A percentile compares a stretch with the other conserved stretches of the same genome.
Conservation (phyloP, 768 basidiomycete species). For the Termitomyces sp. region DNA sequence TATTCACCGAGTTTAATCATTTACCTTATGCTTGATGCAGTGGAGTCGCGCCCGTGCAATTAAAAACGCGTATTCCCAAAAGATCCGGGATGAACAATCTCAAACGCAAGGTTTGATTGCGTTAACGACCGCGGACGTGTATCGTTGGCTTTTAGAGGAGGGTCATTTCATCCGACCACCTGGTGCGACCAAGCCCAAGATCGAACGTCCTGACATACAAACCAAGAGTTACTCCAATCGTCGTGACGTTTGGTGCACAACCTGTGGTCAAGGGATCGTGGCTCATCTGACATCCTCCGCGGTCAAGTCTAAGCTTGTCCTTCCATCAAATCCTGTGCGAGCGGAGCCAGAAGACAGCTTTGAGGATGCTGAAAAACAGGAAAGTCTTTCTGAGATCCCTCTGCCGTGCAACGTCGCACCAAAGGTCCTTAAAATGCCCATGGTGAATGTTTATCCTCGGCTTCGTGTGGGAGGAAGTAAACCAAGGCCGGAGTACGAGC, state of each 20-base stretch:
- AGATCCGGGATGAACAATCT: constrained; percentile 10
- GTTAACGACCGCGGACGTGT: constrained; percentile 42
- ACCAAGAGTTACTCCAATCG: neutral
- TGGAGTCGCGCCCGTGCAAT: constrained; percentile 46
- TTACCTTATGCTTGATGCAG: constrained; percentile 20
- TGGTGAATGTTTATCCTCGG: constrained; percentile 20
- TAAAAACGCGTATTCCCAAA: constrained; percentile 33
- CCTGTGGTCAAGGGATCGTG: constrained; percentile 27
- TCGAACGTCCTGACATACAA: constrained; percentile 1
- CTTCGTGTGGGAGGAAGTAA: neutral
- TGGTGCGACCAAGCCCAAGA: neutral
- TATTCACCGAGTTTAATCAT: neutral
- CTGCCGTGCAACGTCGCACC: constrained; percentile 10
- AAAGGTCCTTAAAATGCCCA: constrained; percentile 25
- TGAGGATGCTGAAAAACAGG: neutral
- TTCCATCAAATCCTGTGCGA: neutral
- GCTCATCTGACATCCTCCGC: constrained; percentile 16
- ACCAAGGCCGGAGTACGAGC: neutral
- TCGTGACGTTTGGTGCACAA: constrained; percentile 24
- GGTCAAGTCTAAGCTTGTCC: constrained; percentile 15
- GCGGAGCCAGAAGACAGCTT: neutral
- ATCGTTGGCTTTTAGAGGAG: constrained; percentile 40
- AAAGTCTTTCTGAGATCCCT: neutral
- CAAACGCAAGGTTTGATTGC: constrained; percentile 15
- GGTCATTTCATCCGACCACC: constrained; percentile 30